These are phyloP conservation scores for Achaetomiella virescens DNA, from an alignment of 495 filamentous ascomycete species.

Conservation along the genomic window DNA sequence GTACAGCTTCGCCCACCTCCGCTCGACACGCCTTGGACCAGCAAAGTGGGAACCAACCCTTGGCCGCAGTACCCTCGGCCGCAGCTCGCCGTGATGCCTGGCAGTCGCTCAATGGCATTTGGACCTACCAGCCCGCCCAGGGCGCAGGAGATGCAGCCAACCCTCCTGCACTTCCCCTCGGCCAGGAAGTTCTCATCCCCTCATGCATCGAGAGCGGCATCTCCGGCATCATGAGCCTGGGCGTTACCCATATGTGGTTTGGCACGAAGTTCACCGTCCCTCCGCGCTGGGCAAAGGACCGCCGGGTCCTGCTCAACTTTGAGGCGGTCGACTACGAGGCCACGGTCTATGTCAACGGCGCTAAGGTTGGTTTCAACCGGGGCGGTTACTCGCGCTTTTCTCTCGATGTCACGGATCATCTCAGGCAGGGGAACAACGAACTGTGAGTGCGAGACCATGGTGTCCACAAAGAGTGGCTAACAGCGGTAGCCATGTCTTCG, in stretches of 20 bases:
- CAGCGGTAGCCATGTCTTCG: slow-evolving; percentile 47
- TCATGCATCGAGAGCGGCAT: slow-evolving; percentile 55
- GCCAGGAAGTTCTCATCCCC: slow-evolving; percentile 51
- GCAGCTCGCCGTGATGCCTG: slow-evolving; percentile 52
- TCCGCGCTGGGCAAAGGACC: slow-evolving; percentile 33
- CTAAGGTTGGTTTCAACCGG: slow-evolving; percentile 46
- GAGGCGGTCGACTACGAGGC: slow-evolving; percentile 65
- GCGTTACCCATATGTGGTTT: slow-evolving; percentile 54
- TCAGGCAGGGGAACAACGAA: slow-evolving; percentile 44
- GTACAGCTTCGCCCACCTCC: slow-evolving; percentile 34
- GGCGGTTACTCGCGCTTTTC: slow-evolving; percentile 60
- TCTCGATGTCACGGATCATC: slow-evolving; percentile 50
- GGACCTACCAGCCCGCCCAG: slow-evolving; percentile 52
- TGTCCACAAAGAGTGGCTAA: background rate
- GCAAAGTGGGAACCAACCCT: slow-evolving; percentile 53
- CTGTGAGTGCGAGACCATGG: no score
- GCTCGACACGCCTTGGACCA: slow-evolving; percentile 57
- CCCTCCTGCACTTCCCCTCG: slow-evolving; percentile 40
- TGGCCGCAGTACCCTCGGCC: slow-evolving; percentile 66
- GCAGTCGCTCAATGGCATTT: slow-evolving; percentile 61
- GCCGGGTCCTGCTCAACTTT: slow-evolving; percentile 54
- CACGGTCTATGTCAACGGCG: slow-evolving; percentile 57
- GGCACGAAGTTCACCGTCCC: slow-evolving; percentile 52
- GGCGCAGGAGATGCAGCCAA: slow-evolving; percentile 33
- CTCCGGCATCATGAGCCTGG: slow-evolving; percentile 46